Conservation (phyloP, 164 flowering plant species). For the Brasenia schreberi region DNA sequence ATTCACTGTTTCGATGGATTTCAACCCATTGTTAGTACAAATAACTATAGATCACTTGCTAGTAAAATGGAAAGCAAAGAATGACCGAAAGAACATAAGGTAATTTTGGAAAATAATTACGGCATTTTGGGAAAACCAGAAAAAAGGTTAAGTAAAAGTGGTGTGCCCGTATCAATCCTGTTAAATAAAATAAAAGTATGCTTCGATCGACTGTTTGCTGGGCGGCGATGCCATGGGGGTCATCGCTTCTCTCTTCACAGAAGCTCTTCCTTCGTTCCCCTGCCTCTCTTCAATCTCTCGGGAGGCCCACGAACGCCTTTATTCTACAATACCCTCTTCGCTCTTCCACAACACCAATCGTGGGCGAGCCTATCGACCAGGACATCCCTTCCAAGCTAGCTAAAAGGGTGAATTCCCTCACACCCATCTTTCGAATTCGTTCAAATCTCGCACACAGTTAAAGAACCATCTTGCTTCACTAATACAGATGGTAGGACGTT, state of each 20-base stretch:
- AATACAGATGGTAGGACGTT: too few relatives aligned
- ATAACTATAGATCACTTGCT: too few relatives aligned
- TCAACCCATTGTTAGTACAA: too few relatives aligned
- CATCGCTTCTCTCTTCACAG: background rate
- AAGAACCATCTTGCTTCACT: background rate
- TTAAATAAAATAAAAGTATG: too few relatives aligned
- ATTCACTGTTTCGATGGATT: too few relatives aligned
- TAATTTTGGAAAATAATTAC: too few relatives aligned
- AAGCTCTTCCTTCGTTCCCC: background rate
- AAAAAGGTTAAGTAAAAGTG: too few relatives aligned
- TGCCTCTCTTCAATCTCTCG: background rate
- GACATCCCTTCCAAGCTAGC: background rate
- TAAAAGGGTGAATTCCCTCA: background rate
- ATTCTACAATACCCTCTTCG: background rate
- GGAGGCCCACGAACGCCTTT: background rate
- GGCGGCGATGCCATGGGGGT: background rate
- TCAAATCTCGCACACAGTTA: background rate
- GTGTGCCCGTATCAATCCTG: too few relatives aligned
- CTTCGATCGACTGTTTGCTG: background rate
- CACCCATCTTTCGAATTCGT: background rate
- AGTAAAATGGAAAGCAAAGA: too few relatives aligned
- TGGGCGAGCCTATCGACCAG: background rate
- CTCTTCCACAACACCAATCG: background rate
- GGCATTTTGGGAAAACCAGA: too few relatives aligned
- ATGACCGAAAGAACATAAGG: too few relatives aligned